Conservation (phyloP, 192 early-diverging fungal genomes). For the Coemansia brasiliensis region DNA sequence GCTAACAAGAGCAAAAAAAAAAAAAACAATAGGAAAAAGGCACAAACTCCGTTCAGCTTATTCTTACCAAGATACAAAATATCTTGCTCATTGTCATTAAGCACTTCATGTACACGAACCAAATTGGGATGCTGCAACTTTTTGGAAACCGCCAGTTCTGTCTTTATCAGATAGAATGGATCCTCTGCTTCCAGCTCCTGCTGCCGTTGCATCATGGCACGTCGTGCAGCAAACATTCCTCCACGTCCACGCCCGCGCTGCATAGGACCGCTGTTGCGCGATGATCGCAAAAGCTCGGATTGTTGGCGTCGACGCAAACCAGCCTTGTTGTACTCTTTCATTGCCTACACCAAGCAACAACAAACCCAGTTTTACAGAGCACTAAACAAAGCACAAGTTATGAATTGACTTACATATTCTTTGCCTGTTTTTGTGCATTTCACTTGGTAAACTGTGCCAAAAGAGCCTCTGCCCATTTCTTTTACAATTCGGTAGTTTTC, state of each 20-base stretch:
- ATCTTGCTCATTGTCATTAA: slow-evolving; percentile 87
- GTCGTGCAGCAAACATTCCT: slow-evolving; percentile 39
- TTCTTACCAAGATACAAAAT: slow-evolving; percentile 64
- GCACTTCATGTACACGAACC: slow-evolving; percentile 86
- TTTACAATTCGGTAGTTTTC: slow-evolving; percentile 81
- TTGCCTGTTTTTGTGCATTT: slow-evolving; percentile 56
- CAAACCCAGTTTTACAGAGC: background rate
- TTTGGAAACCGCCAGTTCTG: slow-evolving; percentile 92
- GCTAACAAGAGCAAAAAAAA: background rate
- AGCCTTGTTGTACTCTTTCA: slow-evolving; percentile 93
- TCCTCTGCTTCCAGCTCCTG: slow-evolving; percentile 51
- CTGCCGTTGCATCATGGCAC: slow-evolving; percentile 26
- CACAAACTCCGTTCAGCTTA: too few relatives aligned
- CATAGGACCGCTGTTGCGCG: slow-evolving; percentile 55
- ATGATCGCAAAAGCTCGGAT: slow-evolving; percentile 44
- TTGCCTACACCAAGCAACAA: slow-evolving; percentile 57
- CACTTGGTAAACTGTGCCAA: slow-evolving; percentile 83
- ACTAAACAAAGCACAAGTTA: background rate
- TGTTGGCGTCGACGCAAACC: slow-evolving; percentile 73
- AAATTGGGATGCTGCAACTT: slow-evolving; percentile 88
- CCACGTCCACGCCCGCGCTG: slow-evolving; percentile 49
- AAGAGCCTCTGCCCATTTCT: slow-evolving; percentile 84
- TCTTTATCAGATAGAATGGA: slow-evolving; percentile 82
- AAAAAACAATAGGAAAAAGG: background rate
- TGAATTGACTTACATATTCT: slow-evolving; percentile 15